Percentiles rank a stretch among this genome's conserved stretches.
phyloP scores from a whole-genome alignment of 2,329 filamentous ascomycete genomes.

The Cercospora sesami region DNA sequence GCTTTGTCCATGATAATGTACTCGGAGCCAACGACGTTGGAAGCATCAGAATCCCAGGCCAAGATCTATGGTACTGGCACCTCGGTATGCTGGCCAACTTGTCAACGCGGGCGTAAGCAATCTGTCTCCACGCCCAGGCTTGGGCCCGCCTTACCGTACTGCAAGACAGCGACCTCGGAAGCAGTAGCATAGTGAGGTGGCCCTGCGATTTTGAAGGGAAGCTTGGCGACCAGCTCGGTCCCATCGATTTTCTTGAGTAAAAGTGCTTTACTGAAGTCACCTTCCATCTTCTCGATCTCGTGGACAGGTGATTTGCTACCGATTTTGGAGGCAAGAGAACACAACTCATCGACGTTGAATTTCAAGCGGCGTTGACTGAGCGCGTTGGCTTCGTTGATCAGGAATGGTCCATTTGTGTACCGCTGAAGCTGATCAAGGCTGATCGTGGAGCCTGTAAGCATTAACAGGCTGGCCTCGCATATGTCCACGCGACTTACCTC shows the following conservation, averaged over 20 bases:
- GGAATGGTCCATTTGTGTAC: neutral
- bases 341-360: slow-evolving; percentile 38
- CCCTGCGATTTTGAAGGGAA: slow-evolving; percentile 38
- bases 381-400: slow-evolving; percentile 1
- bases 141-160: slow-evolving; percentile 26
- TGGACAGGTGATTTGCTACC: slow-evolving; percentile 30
- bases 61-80: slow-evolving; percentile 29
- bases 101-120: neutral
- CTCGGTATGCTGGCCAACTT: slow-evolving; percentile 12
- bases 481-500: neutral
- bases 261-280: slow-evolving; percentile 40
- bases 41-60: slow-evolving; percentile 24
- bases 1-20: slow-evolving; percentile 35
- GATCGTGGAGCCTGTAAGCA: neutral
- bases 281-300: slow-evolving; percentile 40
- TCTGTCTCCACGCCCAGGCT: neutral
- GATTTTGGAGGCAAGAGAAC: slow-evolving; percentile 30
- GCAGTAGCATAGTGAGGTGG: slow-evolving; percentile 35
- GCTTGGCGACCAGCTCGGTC: slow-evolving; percentile 38
- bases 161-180: slow-evolving; percentile 36
- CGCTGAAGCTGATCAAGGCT: neutral
- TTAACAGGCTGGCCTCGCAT: neutral
- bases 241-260: slow-evolving; percentile 36
- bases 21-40: slow-evolving; percentile 24
- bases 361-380: slow-evolving; percentile 32